Evolutionary conservation across 2,329 filamentous ascomycete genomes (phyloP).

Genomic region (Penicillium sp.): DNA sequence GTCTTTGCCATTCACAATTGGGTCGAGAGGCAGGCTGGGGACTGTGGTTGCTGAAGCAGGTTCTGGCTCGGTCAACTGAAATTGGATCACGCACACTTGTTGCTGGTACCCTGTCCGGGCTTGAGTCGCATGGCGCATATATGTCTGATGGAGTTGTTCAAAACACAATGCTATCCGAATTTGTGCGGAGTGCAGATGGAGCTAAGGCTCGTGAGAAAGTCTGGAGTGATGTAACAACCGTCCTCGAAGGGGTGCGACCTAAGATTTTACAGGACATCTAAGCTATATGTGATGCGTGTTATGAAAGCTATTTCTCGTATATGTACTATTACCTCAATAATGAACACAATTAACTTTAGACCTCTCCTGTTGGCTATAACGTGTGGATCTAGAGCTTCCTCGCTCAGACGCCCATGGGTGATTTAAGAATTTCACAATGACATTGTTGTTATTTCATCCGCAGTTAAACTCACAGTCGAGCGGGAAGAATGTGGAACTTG

Average conservation of each 20-base stretch:
- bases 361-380: background rate
- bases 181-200: slow-evolving; percentile 45
- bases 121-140: slow-evolving; percentile 50
- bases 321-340: background rate
- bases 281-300: background rate
- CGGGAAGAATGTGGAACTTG: slow-evolving; percentile 19
- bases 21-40: slow-evolving; percentile 33
- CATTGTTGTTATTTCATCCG: background rate
- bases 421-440: background rate
- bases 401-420: background rate
- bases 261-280: background rate
- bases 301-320: background rate
- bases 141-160: slow-evolving; percentile 38
- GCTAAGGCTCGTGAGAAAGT: slow-evolving; percentile 38
- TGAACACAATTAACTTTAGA: background rate
- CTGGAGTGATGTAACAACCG: slow-evolving; percentile 46
- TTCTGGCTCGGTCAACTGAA: slow-evolving; percentile 47
- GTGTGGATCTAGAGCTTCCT: background rate
- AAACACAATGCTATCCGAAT: slow-evolving; percentile 29
- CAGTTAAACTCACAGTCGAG: slow-evolving; percentile 7
- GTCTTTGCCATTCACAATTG: slow-evolving; percentile 53
- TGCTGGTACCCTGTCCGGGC: slow-evolving; percentile 37
- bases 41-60: slow-evolving; percentile 24
- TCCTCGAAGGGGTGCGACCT: slow-evolving; percentile 35
- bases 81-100: slow-evolving; percentile 50